These are phyloP conservation scores for Conoideocrella luteorostrata DNA, from an alignment of 2,329 filamentous ascomycete species.

Conservation along the genomic window DNA sequence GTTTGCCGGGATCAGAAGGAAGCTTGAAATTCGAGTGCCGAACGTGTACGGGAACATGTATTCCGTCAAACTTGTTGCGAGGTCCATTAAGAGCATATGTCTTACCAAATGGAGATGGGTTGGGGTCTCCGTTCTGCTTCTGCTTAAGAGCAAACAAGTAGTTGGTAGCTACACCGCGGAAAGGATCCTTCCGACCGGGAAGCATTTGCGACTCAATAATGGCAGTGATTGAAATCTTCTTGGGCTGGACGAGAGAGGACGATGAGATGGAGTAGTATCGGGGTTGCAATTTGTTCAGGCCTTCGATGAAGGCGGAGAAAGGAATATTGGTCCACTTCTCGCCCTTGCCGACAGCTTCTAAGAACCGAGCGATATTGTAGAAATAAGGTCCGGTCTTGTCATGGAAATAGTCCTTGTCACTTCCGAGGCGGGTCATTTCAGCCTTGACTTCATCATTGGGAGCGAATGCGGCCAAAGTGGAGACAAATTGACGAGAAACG, in stretches of 20 bases:
- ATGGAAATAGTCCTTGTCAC: conserved; percentile 93
- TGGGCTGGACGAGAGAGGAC: conserved; percentile 86
- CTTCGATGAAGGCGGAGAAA: conserved; percentile 92
- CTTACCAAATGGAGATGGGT: conserved; percentile 74
- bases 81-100: conserved; percentile 85
- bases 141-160: conserved; percentile 92
- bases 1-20: conserved; percentile 88
- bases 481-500: conserved; percentile 91
- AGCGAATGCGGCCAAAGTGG: conserved; percentile 80
- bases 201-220: conserved; percentile 81
- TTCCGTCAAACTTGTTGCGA: conserved; percentile 93
- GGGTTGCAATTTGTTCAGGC: conserved; percentile 88
- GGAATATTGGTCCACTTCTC: conserved; percentile 78
- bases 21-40: conserved; percentile 99
- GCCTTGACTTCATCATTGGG: conserved; percentile 78
- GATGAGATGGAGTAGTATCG: conserved; percentile 99
- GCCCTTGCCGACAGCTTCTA: conserved; percentile 65
- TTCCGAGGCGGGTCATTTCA: conserved; percentile 82
- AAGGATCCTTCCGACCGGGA: conserved; percentile 68
- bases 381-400: conserved; percentile 73
- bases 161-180: conserved; percentile 95
- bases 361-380: conserved; percentile 83
- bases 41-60: conserved; percentile 91
- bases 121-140: conserved; percentile 85
- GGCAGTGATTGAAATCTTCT: conserved; percentile 91